Percentiles rank a stretch among this genome's conserved stretches.
Evolutionary conservation across 768 basidiomycete genomes (phyloP).

Genomic region (Lentinula sp.): DNA sequence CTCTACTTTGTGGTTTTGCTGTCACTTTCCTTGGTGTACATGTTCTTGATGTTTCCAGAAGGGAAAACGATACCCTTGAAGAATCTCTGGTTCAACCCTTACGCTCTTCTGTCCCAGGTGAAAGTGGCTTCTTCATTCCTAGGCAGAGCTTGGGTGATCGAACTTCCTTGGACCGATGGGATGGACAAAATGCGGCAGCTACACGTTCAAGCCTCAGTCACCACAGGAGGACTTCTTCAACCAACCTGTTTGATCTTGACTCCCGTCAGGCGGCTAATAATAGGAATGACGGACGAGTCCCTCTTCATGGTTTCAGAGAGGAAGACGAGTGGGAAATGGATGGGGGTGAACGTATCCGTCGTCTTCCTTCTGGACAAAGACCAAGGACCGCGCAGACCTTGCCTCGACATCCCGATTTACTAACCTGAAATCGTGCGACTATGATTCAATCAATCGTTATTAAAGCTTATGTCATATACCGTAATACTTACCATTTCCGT

Average conservation of each 20-base stretch:
- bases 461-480: neutral
- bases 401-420: neutral
- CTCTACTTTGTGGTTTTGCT: slow-evolving; percentile 83
- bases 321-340: slow-evolving; percentile 1
- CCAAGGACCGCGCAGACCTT: neutral
- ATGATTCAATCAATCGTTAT: neutral
- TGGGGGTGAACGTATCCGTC: neutral
- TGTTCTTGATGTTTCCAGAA: slow-evolving; percentile 77
- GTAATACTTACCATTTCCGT: neutral
- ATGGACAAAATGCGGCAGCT: neutral
- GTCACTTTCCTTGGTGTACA: slow-evolving; percentile 96
- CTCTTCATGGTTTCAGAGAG: neutral
- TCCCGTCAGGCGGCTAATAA: neutral
- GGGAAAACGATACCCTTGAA: slow-evolving; percentile 28
- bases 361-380: neutral
- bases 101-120: slow-evolving; percentile 2
- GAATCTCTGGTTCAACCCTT: neutral
- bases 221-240: neutral
- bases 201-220: neutral
- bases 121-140: slow-evolving; percentile 2
- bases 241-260: neutral
- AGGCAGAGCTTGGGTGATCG: neutral
- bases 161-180: slow-evolving; percentile 3
- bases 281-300: neutral
- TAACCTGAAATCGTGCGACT: neutral